Evolutionary conservation across 345 rosid genomes (phyloP), one percentile per base, ranked within the genome.

Genomic region (Pugionium cornutum): DNA sequence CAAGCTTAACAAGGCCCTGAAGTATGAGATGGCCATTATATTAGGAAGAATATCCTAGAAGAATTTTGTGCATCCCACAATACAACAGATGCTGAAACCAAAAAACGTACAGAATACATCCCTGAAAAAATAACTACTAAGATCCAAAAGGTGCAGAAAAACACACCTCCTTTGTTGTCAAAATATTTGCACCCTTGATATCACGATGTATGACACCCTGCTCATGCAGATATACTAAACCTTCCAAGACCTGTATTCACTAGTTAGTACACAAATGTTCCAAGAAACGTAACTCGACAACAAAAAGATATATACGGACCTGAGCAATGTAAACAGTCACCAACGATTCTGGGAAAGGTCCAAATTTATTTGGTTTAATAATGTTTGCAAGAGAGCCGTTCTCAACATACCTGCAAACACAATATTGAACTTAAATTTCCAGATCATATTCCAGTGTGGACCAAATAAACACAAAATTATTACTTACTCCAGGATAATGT

Each of bases 201-300:
- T 94, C 99, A 53, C 99, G 89, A 80, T 94, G 99, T 61, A 94
- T 94, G 67, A 94, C 99, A 64, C 99, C 99, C 56, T 94, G 99
- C 74, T 94, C 99, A 30, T 94, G 99, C 50, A 94, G 82, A 83
- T 94, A 90, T 58, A 88, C 97, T 78, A 90, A 76, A 56, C 99
- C 97, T 81, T 90, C 99, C 86, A 94, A 78, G 64, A 94, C 99
- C 99, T 94, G 65, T 29, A 53, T 54, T 51, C 70, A 66, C 60
- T 51, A 33, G 63, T 51, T 60, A 79, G 69, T 43, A 78, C 39
- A 59, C 37, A 67, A 25, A 33, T 39, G 25, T 32, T 35, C 34
- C 2, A 43, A 7, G 66, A 33, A 60, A 64, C 63, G 34, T 29
- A 31, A 65, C 58, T 43, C 43, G 65, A 66, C 49, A 55, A 59